A percentile compares a stretch with the other conserved stretches of the same genome.
Evolutionary conservation across 306 rosid species (phyloP).

Genomic region (Trifolium pratense): DNA sequence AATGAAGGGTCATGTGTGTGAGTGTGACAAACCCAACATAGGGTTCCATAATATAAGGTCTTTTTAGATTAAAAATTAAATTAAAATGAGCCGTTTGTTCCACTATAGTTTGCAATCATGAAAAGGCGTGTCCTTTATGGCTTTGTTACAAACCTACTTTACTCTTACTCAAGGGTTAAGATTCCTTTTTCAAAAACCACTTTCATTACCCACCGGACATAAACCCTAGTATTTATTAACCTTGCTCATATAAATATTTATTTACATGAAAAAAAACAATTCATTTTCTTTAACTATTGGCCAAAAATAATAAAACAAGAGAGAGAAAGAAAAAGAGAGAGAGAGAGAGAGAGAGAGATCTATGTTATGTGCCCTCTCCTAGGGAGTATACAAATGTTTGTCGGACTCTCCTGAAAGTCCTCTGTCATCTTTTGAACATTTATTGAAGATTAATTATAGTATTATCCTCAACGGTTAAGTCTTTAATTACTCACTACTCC

Average conservation of each 20-base stretch:
- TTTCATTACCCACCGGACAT: conserved; percentile 41
- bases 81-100: conserved; percentile 38
- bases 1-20: background rate
- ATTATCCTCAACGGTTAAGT: conserved; percentile 49
- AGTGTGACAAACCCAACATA: conserved; percentile 43
- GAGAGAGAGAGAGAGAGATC: conserved; percentile 17
- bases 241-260: background rate
- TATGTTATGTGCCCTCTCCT: conserved; percentile 32
- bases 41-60: conserved; percentile 36
- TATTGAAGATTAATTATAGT: background rate
- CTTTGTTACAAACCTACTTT: conserved; percentile 44
- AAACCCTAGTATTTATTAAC: conserved; percentile 44
- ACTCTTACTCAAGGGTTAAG: conserved; percentile 48
- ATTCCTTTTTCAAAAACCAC: conserved; percentile 49
- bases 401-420: conserved; percentile 48
- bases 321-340: background rate
- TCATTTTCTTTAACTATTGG: conserved; percentile 16
- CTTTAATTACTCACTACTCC: conserved; percentile 19
- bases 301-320: conserved; percentile 15
- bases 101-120: conserved; percentile 51
- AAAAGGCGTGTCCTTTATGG: conserved; percentile 55
- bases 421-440: conserved; percentile 38
- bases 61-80: background rate
- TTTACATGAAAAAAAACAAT: conserved; percentile 27
- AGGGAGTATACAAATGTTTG: conserved; percentile 48